Percentiles rank a stretch among this genome's conserved stretches.
phyloP scores from a whole-genome alignment of 306 rosid genomes.

The Lithocarpus polystachyus region DNA sequence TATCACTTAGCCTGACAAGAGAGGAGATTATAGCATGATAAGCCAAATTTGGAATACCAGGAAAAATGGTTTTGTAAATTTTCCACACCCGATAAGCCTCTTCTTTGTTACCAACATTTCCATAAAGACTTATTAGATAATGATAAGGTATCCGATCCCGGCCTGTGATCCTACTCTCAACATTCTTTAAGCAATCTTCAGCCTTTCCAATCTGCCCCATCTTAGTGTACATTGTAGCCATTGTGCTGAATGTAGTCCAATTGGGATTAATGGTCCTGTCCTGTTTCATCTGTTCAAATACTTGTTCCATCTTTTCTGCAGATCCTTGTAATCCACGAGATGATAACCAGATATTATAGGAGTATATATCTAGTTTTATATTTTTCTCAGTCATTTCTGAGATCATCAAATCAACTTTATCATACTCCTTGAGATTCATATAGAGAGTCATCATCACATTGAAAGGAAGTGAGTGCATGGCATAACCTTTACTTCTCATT shows the following conservation, averaged over 20 bases:
- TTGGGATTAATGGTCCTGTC: constrained; percentile 69
- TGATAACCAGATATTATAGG: constrained; percentile 92
- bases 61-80: constrained; percentile 59
- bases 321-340: constrained; percentile 75
- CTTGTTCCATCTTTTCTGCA: constrained; percentile 75
- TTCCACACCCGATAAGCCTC: constrained; percentile 88
- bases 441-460: constrained; percentile 98
- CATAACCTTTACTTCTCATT: constrained; percentile 73
- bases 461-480: constrained; percentile 65
- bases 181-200: constrained; percentile 68
- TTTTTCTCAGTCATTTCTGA: constrained; percentile 74
- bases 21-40: constrained; percentile 78
- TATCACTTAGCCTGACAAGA: constrained; percentile 68
- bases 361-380: constrained; percentile 71
- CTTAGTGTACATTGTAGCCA: constrained; percentile 90
- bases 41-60: constrained; percentile 81
- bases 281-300: constrained; percentile 66
- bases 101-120: constrained; percentile 68
- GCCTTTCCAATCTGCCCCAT: constrained; percentile 71
- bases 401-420: constrained; percentile 62
- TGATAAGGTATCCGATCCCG: constrained; percentile 86
- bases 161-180: constrained; percentile 75
- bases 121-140: constrained; percentile 83
- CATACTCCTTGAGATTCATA: constrained; percentile 76
- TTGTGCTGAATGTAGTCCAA: constrained; percentile 88